Base-by-base conservation (phyloP, 2,329 filamentous ascomycete genomes). In the Graphilbum fragrans region DNA sequence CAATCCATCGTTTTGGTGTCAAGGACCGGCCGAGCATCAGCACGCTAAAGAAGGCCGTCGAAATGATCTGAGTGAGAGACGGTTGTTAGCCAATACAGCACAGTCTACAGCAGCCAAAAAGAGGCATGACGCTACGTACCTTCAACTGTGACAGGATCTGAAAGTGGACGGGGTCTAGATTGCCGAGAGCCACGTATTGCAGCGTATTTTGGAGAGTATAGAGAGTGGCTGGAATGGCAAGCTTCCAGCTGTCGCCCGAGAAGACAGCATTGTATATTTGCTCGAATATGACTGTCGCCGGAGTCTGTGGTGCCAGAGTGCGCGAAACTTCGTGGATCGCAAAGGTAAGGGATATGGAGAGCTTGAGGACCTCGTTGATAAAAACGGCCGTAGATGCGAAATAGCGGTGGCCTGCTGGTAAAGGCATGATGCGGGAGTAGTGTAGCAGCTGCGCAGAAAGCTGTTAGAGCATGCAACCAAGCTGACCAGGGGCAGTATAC, bases 171-270 rank as follows among this genome's bases (percentile, higher is more conserved):
- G 90, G 84, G 53, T 94, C 86, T 52, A 96, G 61, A 51, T 96
- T 95, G 46, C 85, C 86, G 11, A 95, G 77, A 2, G 86, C 90
- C 40, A 93, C 74, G 55, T 95, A 98, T 58, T 95, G 86, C 41
- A 96, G 65, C n/a, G 84, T 83, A 55, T 95, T 96, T 54, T 95
- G 86, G 22, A 95, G 58, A 0, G 90, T 94, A 57, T 94, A 96
- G 2, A 96, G 69, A 5, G 78, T 72, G 4, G 90, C 92, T 0
- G 90, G 92, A 34, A 96, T 79, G 9, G 86, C 86, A 48, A 98
- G 65, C 60, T 94, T 94, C 90, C 90, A 96, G 50, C 87, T 87
- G 56, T 96, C 92, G 10, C 82, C 81, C 0, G 82, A 81, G 56
- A 96, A 94, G 16, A 95, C 82, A 23, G 80, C 77, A 52, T 76